A percentile compares a stretch with the other conserved stretches of the same genome.
Evolutionary conservation across 2,329 filamentous ascomycete genomes (phyloP).

Genomic region (Corynespora cassiicola): DNA sequence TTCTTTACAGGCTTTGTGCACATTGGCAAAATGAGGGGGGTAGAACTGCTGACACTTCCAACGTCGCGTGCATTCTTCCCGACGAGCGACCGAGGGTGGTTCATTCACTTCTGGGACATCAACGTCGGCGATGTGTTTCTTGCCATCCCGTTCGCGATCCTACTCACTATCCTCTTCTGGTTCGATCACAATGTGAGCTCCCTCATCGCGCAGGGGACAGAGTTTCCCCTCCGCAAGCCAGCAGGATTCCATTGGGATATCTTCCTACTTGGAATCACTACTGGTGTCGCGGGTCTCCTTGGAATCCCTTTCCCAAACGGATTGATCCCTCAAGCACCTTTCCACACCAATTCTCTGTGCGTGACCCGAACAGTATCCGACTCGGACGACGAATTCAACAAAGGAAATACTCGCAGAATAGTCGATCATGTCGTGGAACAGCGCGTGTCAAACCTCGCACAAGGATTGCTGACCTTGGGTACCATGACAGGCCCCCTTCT

Average conservation of each 20-base stretch:
- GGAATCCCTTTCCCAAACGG: slow-evolving; percentile 65
- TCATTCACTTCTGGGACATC: slow-evolving; percentile 83
- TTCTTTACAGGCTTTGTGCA: slow-evolving; percentile 93
- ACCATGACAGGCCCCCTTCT: slow-evolving; percentile 65
- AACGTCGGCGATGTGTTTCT: slow-evolving; percentile 76
- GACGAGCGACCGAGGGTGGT: slow-evolving; percentile 75
- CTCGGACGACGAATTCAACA: slow-evolving; percentile 48
- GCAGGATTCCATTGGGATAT: slow-evolving; percentile 69
- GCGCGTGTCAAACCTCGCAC: slow-evolving; percentile 62
- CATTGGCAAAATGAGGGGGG: slow-evolving; percentile 78
- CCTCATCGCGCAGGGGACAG: slow-evolving; percentile 62
- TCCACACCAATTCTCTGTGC: slow-evolving; percentile 63
- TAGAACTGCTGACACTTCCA: slow-evolving; percentile 74
- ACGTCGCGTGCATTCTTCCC: slow-evolving; percentile 81
- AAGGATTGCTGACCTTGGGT: slow-evolving; percentile 61
- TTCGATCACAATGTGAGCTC: slow-evolving; percentile 80
- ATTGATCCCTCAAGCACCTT: slow-evolving; percentile 65
- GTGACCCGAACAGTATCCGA: slow-evolving; percentile 48
- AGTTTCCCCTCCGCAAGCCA: slow-evolving; percentile 64
- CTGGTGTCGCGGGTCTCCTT: slow-evolving; percentile 62
- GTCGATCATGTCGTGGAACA: slow-evolving; percentile 62
- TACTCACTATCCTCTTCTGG: slow-evolving; percentile 85
- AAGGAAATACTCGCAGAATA: slow-evolving; percentile 50
- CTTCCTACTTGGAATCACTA: slow-evolving; percentile 63
- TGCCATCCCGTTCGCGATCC: slow-evolving; percentile 83